Base-by-base conservation (phyloP, 139 green algal genomes). In the Chlorella sp. region DNA sequence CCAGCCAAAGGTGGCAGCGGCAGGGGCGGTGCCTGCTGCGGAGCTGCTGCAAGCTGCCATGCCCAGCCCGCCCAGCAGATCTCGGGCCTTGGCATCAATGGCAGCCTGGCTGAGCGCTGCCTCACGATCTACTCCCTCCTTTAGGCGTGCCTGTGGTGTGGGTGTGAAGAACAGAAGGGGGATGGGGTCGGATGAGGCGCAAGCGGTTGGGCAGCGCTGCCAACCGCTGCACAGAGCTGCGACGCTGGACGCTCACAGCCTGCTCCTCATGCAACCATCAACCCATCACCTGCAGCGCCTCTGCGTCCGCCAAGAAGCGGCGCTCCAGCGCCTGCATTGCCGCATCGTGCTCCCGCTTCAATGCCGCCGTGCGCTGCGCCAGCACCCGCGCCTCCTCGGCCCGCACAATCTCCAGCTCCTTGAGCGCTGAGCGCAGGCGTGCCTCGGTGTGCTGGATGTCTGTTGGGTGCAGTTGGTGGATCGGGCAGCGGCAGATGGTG, bases 271-370 rank as follows among this genome's bases (percentile, higher is more conserved):
- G n/a, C n/a, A n/a, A n/a, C n/a, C n/a, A n/a, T n/a, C n/a, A n/a
- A n/a, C n/a, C n/a, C n/a, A n/a, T n/a, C 72, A 63, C 72, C 72
- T 79, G 72, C 72, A 79, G 72, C 2, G 28, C 44, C 28, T 62
- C 72, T 64, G 72, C 72, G 4, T 79, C 44, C 16, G 41, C 4
- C 28, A 79, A 28, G 44, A 79, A 79, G 12, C n/a, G n/a, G 41
- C 72, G 72, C 72, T 79, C 72, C 28, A 79, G 72, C 3, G 72
- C 44, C 72, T 55, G 36, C 72, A 79, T 79, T 5, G 41, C 12
- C 3, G 15, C n/a, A 13, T 39, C 72, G n/a, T 79, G 30, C 44
- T 64, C 28, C 11, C 28, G 44, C 26, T 28, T 28, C 72, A 79
- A 44, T 13, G 41, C 72, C 44, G 28, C 72, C 6, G 15, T n/a